Evolutionary conservation across 257 asterid genomes (phyloP).

Genomic region (Capsicum baccatum): DNA sequence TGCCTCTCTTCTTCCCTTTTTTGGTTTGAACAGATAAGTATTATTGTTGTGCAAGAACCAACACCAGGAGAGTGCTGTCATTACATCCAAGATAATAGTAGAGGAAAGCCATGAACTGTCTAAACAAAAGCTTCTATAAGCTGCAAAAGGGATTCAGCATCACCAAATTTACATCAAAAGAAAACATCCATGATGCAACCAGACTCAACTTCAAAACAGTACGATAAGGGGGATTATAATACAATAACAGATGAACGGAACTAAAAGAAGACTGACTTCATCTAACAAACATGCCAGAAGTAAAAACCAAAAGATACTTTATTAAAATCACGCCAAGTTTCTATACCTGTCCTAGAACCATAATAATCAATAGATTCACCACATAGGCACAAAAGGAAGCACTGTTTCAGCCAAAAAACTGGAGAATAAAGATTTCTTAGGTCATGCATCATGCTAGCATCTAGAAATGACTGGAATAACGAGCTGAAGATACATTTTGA

Average conservation of each 20-base stretch:
- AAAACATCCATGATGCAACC: no score
- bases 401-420: background rate
- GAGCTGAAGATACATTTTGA: constrained; percentile 1
- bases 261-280: background rate
- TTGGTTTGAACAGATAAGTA: background rate
- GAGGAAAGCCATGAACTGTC: constrained; percentile 2
- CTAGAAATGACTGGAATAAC: background rate
- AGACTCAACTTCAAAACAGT: background rate
- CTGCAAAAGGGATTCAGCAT: no score
- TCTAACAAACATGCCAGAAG: constrained; percentile 9
- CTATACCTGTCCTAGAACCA: constrained; percentile 14
- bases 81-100: background rate
- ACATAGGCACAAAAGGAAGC: constrained; percentile 22
- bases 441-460: background rate
- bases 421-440: background rate
- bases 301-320: background rate
- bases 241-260: background rate
- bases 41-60: background rate
- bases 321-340: background rate
- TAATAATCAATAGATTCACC: constrained; percentile 2
- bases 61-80: background rate
- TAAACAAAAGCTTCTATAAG: no score
- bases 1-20: background rate
- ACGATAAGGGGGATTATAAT: background rate
- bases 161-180: no score